These are phyloP conservation scores for Chimonanthus salicifolius DNA, from an alignment of 164 flowering plant genomes.

Conservation along the genomic window DNA sequence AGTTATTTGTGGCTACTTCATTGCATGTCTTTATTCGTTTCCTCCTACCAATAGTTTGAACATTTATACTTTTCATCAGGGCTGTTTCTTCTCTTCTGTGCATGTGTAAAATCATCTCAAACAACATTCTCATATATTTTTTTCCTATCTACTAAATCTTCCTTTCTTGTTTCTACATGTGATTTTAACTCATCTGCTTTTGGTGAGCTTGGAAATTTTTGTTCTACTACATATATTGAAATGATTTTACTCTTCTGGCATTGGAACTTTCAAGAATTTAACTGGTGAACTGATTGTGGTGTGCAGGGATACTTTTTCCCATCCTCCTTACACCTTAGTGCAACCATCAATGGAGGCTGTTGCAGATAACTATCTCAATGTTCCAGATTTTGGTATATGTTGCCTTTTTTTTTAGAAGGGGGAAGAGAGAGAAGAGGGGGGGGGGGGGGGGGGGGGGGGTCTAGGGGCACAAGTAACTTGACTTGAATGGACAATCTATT, in stretches of 20 bases:
- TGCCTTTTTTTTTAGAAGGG: not conserved
- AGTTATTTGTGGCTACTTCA: too few species aligned
- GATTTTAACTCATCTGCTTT: too few species aligned
- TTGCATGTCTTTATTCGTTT: too few species aligned
- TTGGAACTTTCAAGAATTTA: not conserved
- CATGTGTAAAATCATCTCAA: too few species aligned
- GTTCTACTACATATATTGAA: not conserved
- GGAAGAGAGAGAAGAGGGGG: too few species aligned
- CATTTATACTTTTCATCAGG: too few species aligned
- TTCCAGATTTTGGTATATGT: constrained; percentile 76
- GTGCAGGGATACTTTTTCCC: constrained; percentile 90
- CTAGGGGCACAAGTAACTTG: not conserved
- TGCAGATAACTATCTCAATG: constrained; percentile 24
- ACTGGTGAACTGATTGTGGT: constrained; percentile 1
- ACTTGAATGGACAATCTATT: not conserved
- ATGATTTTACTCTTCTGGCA: not conserved
- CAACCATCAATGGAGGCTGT: constrained; percentile 77
- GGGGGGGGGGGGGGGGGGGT: too few species aligned
- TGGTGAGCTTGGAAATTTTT: not conserved
- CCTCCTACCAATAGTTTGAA: too few species aligned
- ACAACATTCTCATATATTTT: too few species aligned
- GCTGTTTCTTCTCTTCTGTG: too few species aligned
- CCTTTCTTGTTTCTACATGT: too few species aligned
- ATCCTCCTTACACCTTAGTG: constrained; percentile 87
- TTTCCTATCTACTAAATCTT: too few species aligned